Base-by-base conservation (phyloP, 257 asterid genomes). In the Solanum phureja region DNA sequence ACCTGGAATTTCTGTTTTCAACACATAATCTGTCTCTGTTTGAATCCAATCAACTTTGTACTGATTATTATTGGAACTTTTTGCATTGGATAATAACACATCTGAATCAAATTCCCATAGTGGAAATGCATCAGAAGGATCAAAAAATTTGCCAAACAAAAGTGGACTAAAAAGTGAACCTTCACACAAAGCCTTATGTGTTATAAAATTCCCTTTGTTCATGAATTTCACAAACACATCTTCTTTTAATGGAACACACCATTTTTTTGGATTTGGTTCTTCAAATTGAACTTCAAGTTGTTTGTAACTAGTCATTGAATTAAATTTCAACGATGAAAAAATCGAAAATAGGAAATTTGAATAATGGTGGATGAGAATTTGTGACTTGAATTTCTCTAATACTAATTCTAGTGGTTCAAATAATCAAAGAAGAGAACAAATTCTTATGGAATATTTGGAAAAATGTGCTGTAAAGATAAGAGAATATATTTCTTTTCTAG, bases 101-200 rank as follows among this genome's bases (percentile, higher is more conserved):
- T 90, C 92, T 0, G 96, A 87, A 7, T 96, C 95, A 34, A 95
- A 96, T 87, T 96, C 99, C 99, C 98, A 96, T 0, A 96, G 75
- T 0, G 98, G 99, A 60, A 96, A 96, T 7, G 98, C 99, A 84
- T 96, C 99, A 14, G 98, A 94, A 0, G 98, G 99, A 91, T 96
- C 98, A 86, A 96, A 96, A 94, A 94, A 96, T 87, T 96, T 95
- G 3, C 98, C 99, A 49, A 96, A 95, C 90, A 96, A 69, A 21
- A 91, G 49, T 12, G 98, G 98, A 83, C 94, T 95, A 90, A 95
- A 95, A 4, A 95, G 64, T 0, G 99, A 95, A 19, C 95, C 95
- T 6, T 90, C 85, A 8, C 91, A 89, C 34, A 92, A 92, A 34
- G 92, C 66, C 34, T 91, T 94, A 5, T 90, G 90, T 29, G 88